phyloP scores from a whole-genome alignment of 1,284 basidiomycete species.

The Cutaneotrichosporon sp. region DNA sequence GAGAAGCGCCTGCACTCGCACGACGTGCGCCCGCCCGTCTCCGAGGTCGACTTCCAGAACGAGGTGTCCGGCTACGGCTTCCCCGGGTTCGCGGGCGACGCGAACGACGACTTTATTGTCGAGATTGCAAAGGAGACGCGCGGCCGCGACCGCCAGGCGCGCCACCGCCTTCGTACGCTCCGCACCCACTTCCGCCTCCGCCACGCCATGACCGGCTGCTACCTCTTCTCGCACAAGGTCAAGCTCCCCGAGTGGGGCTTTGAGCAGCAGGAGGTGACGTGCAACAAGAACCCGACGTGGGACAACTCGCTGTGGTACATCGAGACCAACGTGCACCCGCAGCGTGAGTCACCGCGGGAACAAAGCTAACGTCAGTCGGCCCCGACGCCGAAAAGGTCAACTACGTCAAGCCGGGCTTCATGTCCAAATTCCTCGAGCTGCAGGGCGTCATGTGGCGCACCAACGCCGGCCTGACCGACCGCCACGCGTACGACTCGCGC shows the following conservation, averaged over 20 bases:
- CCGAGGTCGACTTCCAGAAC: constrained; percentile 98
- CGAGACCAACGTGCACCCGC: constrained; percentile 79
- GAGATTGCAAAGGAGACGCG: constrained; percentile 68
- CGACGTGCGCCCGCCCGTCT: constrained; percentile 90
- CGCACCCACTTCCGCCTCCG: constrained; percentile 80
- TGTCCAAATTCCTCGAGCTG: constrained; percentile 87
- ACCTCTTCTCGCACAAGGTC: constrained; percentile 96
- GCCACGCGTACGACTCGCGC: constrained; percentile 91
- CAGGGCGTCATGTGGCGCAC: constrained; percentile 98
- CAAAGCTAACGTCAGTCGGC: constrained; percentile 60
- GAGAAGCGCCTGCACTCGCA: constrained; percentile 92
- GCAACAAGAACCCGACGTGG: constrained; percentile 92
- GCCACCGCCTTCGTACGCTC: constrained; percentile 73
- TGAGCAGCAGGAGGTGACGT: constrained; percentile 96
- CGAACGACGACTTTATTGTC: constrained; percentile 93
- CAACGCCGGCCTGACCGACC: constrained; percentile 90
- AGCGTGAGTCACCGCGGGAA: constrained; percentile 60
- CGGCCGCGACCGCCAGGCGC: constrained; percentile 65
- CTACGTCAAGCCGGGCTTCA: constrained; percentile 81
- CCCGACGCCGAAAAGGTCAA: constrained; percentile 77
- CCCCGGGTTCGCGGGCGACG: constrained; percentile 63
- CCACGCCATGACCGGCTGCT: constrained; percentile 88
- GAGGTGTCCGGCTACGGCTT: constrained; percentile 96
- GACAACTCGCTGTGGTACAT: constrained; percentile 93
- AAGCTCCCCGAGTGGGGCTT: constrained; percentile 97